Evolutionary conservation across 2,329 filamentous ascomycete species (phyloP).

Genomic region (Epichloe elymi): DNA sequence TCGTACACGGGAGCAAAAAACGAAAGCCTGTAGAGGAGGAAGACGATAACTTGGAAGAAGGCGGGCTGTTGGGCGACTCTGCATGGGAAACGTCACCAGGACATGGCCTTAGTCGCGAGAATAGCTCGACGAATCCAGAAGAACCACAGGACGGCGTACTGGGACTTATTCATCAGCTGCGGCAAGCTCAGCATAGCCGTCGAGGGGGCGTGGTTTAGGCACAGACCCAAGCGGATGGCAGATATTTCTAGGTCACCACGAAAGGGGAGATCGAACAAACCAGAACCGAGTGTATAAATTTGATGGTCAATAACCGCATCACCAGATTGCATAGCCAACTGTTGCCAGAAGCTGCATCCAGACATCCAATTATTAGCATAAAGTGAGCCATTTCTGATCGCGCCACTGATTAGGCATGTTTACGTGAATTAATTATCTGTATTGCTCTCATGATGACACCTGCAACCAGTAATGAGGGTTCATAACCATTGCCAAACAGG

Average conservation of each 20-base stretch:
- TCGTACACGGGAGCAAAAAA: conserved; percentile 32
- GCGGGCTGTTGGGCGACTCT: conserved; percentile 41
- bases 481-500: no score
- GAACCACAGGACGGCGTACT: conserved; percentile 42
- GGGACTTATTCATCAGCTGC: conserved; percentile 44
- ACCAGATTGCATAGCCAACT: no score
- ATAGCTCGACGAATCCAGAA: conserved; percentile 31
- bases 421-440: no score
- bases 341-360: no score
- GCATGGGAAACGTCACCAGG: conserved; percentile 45
- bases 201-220: conserved; percentile 25
- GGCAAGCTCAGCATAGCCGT: conserved; percentile 41
- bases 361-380: no score
- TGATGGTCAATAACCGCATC: no score
- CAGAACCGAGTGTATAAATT: no score
- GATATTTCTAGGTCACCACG: neutral
- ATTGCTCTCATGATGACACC: no score
- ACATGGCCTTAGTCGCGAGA: conserved; percentile 37
- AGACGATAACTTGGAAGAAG: conserved; percentile 37
- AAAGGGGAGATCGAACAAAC: no score
- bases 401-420: no score
- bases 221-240: neutral
- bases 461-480: no score
- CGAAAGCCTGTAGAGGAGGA: conserved; percentile 34
- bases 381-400: no score